These are phyloP conservation scores for Golovinomyces cichoracearum DNA, from an alignment of 2,329 filamentous ascomycete genomes.

Conservation along the genomic window DNA sequence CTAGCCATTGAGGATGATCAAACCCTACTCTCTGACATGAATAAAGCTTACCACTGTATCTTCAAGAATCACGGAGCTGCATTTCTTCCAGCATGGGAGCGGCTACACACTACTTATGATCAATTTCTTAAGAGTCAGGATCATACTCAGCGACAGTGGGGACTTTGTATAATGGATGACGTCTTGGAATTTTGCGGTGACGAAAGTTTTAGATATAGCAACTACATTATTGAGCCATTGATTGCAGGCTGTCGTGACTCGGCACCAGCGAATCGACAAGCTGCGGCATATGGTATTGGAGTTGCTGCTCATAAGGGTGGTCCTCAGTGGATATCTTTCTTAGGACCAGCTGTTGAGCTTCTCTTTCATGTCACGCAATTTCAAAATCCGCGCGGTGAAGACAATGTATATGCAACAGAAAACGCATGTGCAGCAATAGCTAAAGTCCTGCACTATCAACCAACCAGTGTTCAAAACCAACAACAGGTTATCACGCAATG, in stretches of 20 bases:
- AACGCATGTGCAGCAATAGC: slow-evolving; percentile 92
- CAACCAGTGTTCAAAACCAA: slow-evolving; percentile 45
- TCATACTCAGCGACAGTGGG: slow-evolving; percentile 87
- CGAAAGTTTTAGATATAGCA: slow-evolving; percentile 64
- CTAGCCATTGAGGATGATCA: slow-evolving; percentile 94
- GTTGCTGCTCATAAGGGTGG: slow-evolving; percentile 87
- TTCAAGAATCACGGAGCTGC: slow-evolving; percentile 81
- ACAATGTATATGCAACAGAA: slow-evolving; percentile 90
- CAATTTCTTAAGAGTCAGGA: slow-evolving; percentile 58
- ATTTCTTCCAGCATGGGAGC: slow-evolving; percentile 75
- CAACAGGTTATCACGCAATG: slow-evolving; percentile 60
- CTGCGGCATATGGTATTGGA: slow-evolving; percentile 83
- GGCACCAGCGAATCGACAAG: slow-evolving; percentile 79
- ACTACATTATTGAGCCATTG: slow-evolving; percentile 66
- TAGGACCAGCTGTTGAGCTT: slow-evolving; percentile 50
- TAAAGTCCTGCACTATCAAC: slow-evolving; percentile 85
- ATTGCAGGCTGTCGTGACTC: slow-evolving; percentile 64
- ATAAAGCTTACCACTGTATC: slow-evolving; percentile 96
- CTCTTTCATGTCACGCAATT: slow-evolving; percentile 68
- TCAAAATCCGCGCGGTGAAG: slow-evolving; percentile 60
- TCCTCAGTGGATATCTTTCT: slow-evolving; percentile 62
- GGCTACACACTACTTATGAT: slow-evolving; percentile 61
- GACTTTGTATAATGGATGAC: slow-evolving; percentile 95
- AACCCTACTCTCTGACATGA: slow-evolving; percentile 92
- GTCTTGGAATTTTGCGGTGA: slow-evolving; percentile 89